Base-by-base conservation (phyloP, 257 asterid species). In the Misopates orontium region DNA sequence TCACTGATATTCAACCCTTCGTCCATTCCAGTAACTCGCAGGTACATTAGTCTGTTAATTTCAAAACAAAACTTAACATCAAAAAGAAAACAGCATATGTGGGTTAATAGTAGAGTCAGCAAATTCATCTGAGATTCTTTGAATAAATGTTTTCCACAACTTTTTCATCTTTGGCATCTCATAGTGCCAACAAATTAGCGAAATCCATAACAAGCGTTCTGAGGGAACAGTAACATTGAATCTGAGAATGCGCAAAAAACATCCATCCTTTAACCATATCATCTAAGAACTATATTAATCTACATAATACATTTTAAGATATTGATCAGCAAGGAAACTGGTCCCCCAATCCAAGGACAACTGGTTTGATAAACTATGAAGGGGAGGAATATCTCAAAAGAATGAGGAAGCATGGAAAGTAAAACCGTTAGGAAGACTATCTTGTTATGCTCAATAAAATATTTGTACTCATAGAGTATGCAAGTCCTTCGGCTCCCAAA, bases 1-100 rank as follows among this genome's bases (percentile, higher is more conserved):
- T 93, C 96, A 75, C 87, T 93, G 69, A 85, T 76, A 73, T 80
- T 83, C 75, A 87, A 72, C 65, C 96, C 96, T 70, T 86, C 97
- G 63, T 86, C 96, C 97, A 90, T 93, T 69, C 99, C 99, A 25
- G 95, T 74, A 64, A 93, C 95, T 64, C 81, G 90, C 66, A 93
- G 88, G 75, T 90, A 90, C 88, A 84, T 84, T 66, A 93, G 72
- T 70, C 98, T 89, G 96, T 59, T 79, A 51, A 42, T 60, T 61
- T 58, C 69, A 73, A 60, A 50, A 15, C 4, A 53, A 48, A 39
- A 64, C 32, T 24, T 24, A 56, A 64, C 42, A 70, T 25, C 21
- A 64, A 8, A 71, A 20, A 57, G n/a, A n/a, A n/a, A n/a, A n/a
- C n/a, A n/a, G n/a, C n/a, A n/a, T n/a, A n/a, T n/a, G n/a, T n/a